Conservation (phyloP, 176 grass and related monocot species). For the Triticum timopheevii region DNA sequence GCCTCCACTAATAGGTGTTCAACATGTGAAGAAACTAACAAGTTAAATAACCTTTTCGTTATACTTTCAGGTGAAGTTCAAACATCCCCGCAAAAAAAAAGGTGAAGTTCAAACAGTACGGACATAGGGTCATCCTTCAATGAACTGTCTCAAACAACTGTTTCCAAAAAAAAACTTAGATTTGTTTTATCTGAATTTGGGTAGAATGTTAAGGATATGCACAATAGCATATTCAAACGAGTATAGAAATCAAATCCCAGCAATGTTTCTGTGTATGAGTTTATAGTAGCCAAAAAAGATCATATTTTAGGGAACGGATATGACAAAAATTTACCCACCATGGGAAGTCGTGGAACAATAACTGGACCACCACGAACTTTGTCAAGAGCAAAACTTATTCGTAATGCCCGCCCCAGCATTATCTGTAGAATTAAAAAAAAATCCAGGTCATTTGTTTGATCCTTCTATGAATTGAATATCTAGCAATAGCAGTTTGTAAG, state of each 20-base stretch:
- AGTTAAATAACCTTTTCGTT: neutral
- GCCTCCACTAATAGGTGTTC: constrained; percentile 5
- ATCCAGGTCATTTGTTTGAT: constrained; percentile 21
- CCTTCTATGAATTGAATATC: neutral
- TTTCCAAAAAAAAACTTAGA: constrained; percentile 1
- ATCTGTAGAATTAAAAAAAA: constrained; percentile 45
- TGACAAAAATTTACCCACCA: constrained; percentile 28
- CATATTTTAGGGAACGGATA: neutral
- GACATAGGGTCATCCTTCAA: neutral
- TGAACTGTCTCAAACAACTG: neutral
- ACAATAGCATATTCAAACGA: constrained; percentile 12
- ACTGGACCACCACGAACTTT: constrained; percentile 61
- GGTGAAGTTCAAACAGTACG: neutral
- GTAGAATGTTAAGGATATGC: neutral
- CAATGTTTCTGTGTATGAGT: constrained; percentile 4
- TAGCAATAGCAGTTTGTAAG: neutral
- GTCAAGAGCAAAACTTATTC: constrained; percentile 89
- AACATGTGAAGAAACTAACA: constrained; percentile 19
- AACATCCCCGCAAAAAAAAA: neutral
- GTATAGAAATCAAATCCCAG: neutral
- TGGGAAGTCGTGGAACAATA: constrained; percentile 68
- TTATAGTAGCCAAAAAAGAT: neutral
- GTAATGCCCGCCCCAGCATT: constrained; percentile 66
- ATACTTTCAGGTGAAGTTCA: neutral
- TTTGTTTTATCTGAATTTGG: neutral